Conservation (phyloP, 495 filamentous ascomycete genomes). For the Polyplosphaeria fusca region DNA sequence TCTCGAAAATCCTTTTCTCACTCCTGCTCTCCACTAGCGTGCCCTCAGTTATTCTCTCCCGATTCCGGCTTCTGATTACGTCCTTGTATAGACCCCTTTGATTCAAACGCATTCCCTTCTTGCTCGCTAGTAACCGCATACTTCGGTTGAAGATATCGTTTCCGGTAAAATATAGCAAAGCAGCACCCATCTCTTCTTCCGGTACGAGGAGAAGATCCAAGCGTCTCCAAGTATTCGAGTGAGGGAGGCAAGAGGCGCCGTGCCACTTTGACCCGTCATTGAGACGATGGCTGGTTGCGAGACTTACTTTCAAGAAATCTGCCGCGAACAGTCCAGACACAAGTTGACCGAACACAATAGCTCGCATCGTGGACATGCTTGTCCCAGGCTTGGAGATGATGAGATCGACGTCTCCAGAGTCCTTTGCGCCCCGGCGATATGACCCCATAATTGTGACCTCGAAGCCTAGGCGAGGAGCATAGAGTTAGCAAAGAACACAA, state of each 20-base stretch:
- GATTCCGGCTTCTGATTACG: slow-evolving; percentile 59
- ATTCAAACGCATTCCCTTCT: slow-evolving; percentile 82
- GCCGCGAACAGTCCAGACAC: slow-evolving; percentile 57
- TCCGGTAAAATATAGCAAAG: slow-evolving; percentile 91
- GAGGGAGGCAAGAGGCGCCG: slow-evolving; percentile 70
- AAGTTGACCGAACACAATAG: slow-evolving; percentile 60
- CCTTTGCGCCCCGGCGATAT: slow-evolving; percentile 73
- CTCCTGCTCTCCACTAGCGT: slow-evolving; percentile 70
- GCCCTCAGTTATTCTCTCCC: slow-evolving; percentile 67
- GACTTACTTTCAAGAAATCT: slow-evolving; percentile 58
- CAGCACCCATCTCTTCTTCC: slow-evolving; percentile 75
- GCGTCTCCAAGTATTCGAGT: slow-evolving; percentile 60
- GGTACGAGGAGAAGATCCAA: slow-evolving; percentile 89
- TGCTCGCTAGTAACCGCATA: slow-evolving; percentile 75
- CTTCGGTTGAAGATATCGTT: slow-evolving; percentile 96
- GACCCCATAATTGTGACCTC: slow-evolving; percentile 77
- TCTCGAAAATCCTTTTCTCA: slow-evolving; percentile 82
- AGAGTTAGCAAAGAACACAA: too few species aligned
- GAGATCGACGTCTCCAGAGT: slow-evolving; percentile 80
- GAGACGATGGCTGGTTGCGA: slow-evolving; percentile 48
- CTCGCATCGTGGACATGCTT: slow-evolving; percentile 55
- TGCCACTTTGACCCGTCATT: slow-evolving; percentile 73
- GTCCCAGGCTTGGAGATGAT: slow-evolving; percentile 74
- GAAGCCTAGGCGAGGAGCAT: too few species aligned
- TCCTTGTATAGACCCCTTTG: slow-evolving; percentile 78